Conservation (phyloP, 352 stramenopile genomes). For the Globisporangium acanthophoron region DNA sequence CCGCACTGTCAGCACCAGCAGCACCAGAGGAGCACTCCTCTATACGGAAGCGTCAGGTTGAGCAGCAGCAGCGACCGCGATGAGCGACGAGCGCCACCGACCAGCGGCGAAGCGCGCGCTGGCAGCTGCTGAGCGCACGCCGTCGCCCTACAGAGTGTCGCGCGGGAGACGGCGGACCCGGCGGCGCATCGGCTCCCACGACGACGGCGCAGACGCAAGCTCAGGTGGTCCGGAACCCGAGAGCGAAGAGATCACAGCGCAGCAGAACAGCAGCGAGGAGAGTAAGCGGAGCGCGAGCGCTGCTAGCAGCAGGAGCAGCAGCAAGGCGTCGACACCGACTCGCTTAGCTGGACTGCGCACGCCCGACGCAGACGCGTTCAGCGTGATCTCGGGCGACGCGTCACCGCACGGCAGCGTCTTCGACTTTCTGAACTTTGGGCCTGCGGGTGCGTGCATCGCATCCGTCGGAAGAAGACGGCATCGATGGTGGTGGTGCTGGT, state of each 20-base stretch:
- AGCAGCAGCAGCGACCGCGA: neutral
- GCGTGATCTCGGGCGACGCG: conserved; percentile 44
- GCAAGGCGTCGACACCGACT: conserved; percentile 12
- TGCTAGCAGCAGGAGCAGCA: conserved; percentile 14
- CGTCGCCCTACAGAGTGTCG: neutral
- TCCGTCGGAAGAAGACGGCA: neutral
- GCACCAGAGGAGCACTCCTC: too few relatives aligned
- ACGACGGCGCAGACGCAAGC: neutral
- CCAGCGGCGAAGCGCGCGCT: conserved; percentile 9
- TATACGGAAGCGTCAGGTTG: too few relatives aligned
- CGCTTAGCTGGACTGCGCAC: conserved; percentile 13
- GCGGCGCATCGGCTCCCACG: conserved; percentile 9
- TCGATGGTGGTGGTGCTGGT: too few relatives aligned
- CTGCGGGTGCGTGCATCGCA: conserved; percentile 15
- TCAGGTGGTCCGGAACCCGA: neutral
- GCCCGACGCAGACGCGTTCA: conserved; percentile 20
- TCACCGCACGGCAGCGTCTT: conserved; percentile 40
- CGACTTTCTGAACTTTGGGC: conserved; percentile 40
- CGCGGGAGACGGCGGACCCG: conserved; percentile 3
- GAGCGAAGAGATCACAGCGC: neutral
- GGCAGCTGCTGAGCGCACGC: neutral
- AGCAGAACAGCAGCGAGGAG: neutral
- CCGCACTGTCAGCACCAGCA: neutral
- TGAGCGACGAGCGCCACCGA: neutral
- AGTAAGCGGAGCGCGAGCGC: conserved; percentile 1